Conservation (phyloP, 345 rosid genomes). For the Murraya koenigii region DNA sequence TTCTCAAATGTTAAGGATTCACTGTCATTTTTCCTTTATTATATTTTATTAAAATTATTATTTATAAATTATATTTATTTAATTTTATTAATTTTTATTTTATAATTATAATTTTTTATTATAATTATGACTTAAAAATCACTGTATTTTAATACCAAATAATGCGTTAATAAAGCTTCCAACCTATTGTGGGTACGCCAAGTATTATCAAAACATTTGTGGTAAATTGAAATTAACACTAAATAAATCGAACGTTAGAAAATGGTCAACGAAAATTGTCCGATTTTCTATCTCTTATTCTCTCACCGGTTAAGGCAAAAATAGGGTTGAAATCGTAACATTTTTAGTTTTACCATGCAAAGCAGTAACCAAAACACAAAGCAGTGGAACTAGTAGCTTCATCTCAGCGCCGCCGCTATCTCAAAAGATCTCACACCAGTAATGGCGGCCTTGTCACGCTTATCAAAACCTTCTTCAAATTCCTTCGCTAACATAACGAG, state of each 20-base stretch:
- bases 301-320: background rate
- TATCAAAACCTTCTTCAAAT: slow-evolving; percentile 34
- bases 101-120: no score
- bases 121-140: no score
- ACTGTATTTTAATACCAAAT: no score
- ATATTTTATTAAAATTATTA: no score
- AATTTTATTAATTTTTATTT: no score
- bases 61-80: no score
- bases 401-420: slow-evolving; percentile 5
- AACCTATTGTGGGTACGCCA: no score
- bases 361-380: no score
- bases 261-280: background rate
- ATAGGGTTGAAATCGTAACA: background rate
- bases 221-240: background rate
- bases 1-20: no score
- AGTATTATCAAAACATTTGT: background rate
- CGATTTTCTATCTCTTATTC: background rate
- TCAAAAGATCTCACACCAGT: background rate
- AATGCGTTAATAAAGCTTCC: no score
- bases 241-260: no score
- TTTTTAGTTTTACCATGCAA: background rate
- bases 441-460: slow-evolving; percentile 55
- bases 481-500: slow-evolving; percentile 22
- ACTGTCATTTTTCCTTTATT: no score
- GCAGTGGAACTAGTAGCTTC: background rate